Base-by-base conservation (phyloP, 441 rosid genomes). In the Pelargonium australe region DNA sequence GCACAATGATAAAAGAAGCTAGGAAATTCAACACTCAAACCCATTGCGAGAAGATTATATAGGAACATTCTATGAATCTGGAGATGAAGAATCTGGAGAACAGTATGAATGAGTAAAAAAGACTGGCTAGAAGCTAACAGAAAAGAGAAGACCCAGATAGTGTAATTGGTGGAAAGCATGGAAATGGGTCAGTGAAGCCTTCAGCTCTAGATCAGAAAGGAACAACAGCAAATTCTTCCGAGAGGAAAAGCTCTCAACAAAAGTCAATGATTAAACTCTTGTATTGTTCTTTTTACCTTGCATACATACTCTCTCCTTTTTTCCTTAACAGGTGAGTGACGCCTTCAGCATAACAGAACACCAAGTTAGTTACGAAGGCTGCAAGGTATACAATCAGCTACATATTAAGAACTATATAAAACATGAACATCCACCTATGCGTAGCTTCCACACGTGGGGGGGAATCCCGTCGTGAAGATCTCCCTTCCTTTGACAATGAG, bases 341-440 rank as follows among this genome's bases (percentile, higher is more conserved):
- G 97, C 99, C 98, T 92, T 95, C 99, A 95, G 89, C 90, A 92
- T 84, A 86, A 87, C 82, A 92, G 92, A 95, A 85, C 80, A 92
- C 63, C 80, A 82, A 84, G 92, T 90, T 84, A 92, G 98, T 85
- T 76, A 67, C 28, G 83, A 77, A 79, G 83, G 85, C 81, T 76
- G 80, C 80, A 82, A 81, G 85, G 86, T 72, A 81, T 68, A 82
- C 76, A 84, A 75, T 77, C 74, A 72, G 86, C 88, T 76, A 84
- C 69, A 87, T 66, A 84, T 92, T 88, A 83, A 88, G 82, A 85
- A 86, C 81, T 81, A 81, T 78, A 81, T 82, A 81, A 84, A 84
- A 82, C 88, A 87, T 90, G 88, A 83, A 85, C 87, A 82, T 80
- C 89, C 92, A 92, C 99, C 99, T 95, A 95, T 84, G 88, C 66